phyloP scores from a whole-genome alignment of 73 alveolate genomes.

The Tetrahymena malaccensis region DNA sequence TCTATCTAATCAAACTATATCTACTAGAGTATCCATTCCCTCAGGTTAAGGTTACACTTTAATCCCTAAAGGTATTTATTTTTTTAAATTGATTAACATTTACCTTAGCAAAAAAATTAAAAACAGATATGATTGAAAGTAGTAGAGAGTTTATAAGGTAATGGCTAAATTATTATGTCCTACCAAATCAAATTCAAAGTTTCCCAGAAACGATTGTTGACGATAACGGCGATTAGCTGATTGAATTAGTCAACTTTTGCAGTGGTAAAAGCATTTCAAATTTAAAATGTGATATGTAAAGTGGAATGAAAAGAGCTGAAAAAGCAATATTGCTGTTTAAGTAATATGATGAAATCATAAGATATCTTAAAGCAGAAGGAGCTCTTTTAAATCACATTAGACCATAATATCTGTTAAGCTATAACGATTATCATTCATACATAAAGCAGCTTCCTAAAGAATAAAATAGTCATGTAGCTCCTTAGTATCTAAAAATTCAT shows the following conservation, averaged over 20 bases:
- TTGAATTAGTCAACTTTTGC: constrained; percentile 69
- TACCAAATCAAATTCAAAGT: constrained; percentile 60
- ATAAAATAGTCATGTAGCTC: constrained; percentile 29
- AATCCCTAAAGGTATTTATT: not conserved
- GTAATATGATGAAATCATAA: constrained; percentile 85
- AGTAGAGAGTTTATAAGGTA: constrained; percentile 81
- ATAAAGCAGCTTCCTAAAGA: constrained; percentile 39
- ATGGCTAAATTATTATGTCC: constrained; percentile 84
- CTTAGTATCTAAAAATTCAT: constrained; percentile 5
- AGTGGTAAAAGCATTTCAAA: constrained; percentile 93
- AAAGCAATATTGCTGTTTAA: constrained; percentile 50
- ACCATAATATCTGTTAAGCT: constrained; percentile 86
- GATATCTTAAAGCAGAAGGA: constrained; percentile 89
- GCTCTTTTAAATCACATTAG: constrained; percentile 91
- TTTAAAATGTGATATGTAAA: constrained; percentile 64
- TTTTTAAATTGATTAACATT: constrained; percentile 65
- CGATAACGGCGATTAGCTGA: constrained; percentile 79
- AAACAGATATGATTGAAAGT: constrained; percentile 71
- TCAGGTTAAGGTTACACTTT: not conserved
- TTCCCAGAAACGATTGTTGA: constrained; percentile 89
- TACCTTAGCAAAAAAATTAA: constrained; percentile 82
- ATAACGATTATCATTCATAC: constrained; percentile 58
- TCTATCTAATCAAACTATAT: constrained; percentile 38
- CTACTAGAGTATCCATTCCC: constrained; percentile 38
- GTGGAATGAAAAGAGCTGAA: constrained; percentile 50